phyloP scores from a whole-genome alignment of 495 filamentous ascomycete species.

The Mytilinidion resinicola region DNA sequence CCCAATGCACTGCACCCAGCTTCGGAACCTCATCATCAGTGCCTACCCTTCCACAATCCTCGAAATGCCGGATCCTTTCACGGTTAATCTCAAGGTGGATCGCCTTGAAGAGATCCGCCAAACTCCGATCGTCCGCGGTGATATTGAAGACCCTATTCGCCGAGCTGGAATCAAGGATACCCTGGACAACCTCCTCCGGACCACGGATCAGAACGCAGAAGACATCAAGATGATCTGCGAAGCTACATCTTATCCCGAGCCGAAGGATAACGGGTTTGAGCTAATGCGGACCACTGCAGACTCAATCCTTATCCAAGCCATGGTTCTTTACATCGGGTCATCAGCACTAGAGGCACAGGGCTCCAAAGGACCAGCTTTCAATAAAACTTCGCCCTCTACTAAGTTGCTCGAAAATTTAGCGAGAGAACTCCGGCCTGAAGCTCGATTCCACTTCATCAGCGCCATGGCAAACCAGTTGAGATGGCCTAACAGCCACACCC shows the following conservation, averaged over 20 bases:
- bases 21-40: slow-evolving; percentile 81
- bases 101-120: slow-evolving; percentile 70
- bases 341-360: slow-evolving; percentile 55
- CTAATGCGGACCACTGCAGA: slow-evolving; percentile 58
- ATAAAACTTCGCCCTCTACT: slow-evolving; percentile 61
- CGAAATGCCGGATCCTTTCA: slow-evolving; percentile 76
- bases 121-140: slow-evolving; percentile 54
- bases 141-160: slow-evolving; percentile 53
- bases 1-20: slow-evolving; percentile 76
- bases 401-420: slow-evolving; percentile 68
- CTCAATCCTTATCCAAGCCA: slow-evolving; percentile 64
- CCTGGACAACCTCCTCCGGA: slow-evolving; percentile 59
- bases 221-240: slow-evolving; percentile 65
- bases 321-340: slow-evolving; percentile 76
- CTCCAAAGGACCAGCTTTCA: slow-evolving; percentile 61
- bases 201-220: slow-evolving; percentile 50
- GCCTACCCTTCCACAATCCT: slow-evolving; percentile 70
- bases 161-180: slow-evolving; percentile 59
- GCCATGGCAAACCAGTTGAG: slow-evolving; percentile 89
- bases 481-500: slow-evolving; percentile 80
- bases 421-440: slow-evolving; percentile 65
- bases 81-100: slow-evolving; percentile 72
- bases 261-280: slow-evolving; percentile 54
- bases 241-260: slow-evolving; percentile 51
- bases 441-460: slow-evolving; percentile 75